Percentiles rank a stretch among this genome's conserved stretches.
Evolutionary conservation across 352 stramenopile species (phyloP).

Genomic region (Phytophthora citrophthora): DNA sequence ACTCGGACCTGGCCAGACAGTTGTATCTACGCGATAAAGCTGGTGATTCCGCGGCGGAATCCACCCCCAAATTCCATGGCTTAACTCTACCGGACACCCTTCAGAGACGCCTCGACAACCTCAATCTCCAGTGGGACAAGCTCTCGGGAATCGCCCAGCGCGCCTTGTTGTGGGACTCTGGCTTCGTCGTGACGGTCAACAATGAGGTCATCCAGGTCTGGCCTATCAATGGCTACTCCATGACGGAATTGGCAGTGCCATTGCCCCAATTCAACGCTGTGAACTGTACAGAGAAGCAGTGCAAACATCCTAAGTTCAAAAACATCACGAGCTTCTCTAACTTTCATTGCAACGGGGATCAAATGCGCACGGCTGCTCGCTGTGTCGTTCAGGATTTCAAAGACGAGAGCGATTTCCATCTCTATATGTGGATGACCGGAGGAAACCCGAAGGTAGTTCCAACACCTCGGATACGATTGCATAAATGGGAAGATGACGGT

Average conservation of each 20-base stretch:
- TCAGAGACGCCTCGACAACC: conserved; percentile 7
- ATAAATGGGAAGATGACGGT: conserved; percentile 15
- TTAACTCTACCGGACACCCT: conserved; percentile 10
- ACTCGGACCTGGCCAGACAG: conserved; percentile 40
- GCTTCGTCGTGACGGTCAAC: conserved; percentile 19
- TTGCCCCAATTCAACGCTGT: conserved; percentile 21
- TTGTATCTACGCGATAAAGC: conserved; percentile 30
- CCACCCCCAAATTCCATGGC: neutral
- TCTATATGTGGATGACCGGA: conserved; percentile 38
- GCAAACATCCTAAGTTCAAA: conserved; percentile 14
- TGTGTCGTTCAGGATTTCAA: conserved; percentile 28
- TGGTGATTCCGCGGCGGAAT: conserved; percentile 4
- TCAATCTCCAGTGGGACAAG: conserved; percentile 18
- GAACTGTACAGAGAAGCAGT: conserved; percentile 22
- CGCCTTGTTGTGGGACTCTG: conserved; percentile 38
- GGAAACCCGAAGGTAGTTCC: conserved; percentile 26
- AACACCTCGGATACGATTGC: conserved; percentile 1
- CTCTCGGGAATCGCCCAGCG: conserved; percentile 31
- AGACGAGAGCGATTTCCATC: neutral
- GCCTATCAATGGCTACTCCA: conserved; percentile 17
- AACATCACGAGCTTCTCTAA: conserved; percentile 13
- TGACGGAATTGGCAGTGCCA: conserved; percentile 33
- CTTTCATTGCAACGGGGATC: conserved; percentile 24
- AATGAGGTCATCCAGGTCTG: conserved; percentile 33
- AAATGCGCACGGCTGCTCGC: conserved; percentile 24